Conservation (phyloP, 495 filamentous ascomycete species). For the Aspergillus sclerotioniger region DNA sequence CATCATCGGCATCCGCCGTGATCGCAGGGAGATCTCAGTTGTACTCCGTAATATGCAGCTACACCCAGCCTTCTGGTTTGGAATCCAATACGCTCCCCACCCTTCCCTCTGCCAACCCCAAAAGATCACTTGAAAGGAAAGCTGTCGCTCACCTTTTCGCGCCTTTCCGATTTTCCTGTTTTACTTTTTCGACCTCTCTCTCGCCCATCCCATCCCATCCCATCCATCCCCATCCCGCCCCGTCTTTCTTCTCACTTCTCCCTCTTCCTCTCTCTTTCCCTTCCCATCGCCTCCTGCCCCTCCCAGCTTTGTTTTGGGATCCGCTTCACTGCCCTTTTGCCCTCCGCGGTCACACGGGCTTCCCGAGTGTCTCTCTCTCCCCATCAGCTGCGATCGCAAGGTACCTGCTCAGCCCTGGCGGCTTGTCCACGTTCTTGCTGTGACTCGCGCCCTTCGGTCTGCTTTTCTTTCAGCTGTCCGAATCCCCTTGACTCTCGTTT, state of each 20-base stretch:
- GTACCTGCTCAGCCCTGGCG: slow-evolving; percentile 34
- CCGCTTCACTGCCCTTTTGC: neutral
- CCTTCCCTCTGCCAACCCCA: neutral
- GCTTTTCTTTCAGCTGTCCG: slow-evolving; percentile 10
- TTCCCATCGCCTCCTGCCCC: neutral
- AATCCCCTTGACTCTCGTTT: slow-evolving; percentile 1
- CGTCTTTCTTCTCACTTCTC: neutral
- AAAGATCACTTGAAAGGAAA: slow-evolving; percentile 5
- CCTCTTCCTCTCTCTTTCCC: neutral
- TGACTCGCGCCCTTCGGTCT: slow-evolving; percentile 16
- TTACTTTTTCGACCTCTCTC: slow-evolving; percentile 5
- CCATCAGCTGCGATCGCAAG: slow-evolving; percentile 16
- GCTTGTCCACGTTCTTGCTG: slow-evolving; percentile 33
- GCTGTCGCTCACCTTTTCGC: slow-evolving; percentile 12
- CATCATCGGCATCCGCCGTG: neutral
- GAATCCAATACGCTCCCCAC: neutral
- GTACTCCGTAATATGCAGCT: neutral
- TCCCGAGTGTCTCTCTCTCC: slow-evolving; percentile 1
- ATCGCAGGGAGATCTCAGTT: neutral
- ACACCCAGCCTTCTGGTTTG: neutral
- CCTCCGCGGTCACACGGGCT: neutral
- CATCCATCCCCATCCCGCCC: neutral
- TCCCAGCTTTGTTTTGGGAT: neutral
- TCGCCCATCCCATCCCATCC: neutral
- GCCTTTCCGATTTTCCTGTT: slow-evolving; percentile 11